Conservation (phyloP, 148 eudicot genomes). For the Amaranthus hypochondriacus region DNA sequence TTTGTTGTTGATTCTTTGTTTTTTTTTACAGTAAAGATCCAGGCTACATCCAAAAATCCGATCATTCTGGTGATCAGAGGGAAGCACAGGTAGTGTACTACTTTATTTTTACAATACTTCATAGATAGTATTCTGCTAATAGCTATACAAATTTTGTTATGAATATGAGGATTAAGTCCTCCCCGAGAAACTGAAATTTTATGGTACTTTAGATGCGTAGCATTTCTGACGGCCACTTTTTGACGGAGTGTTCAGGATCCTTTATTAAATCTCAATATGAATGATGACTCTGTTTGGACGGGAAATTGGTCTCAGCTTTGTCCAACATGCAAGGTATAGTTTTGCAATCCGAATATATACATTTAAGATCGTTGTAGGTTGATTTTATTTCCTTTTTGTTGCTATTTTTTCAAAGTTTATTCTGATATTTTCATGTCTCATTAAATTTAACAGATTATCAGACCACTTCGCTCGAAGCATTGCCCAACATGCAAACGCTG, state of each 20-base stretch:
- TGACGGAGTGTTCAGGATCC: constrained; percentile 57
- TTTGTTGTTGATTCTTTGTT: not conserved
- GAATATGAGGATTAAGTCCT: not conserved
- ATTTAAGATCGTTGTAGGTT: constrained; percentile 24
- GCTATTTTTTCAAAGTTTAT: not conserved
- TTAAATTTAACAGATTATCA: constrained; percentile 58
- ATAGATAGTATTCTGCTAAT: not conserved
- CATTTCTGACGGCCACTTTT: not conserved
- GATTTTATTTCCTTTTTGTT: not conserved
- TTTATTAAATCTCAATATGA: constrained; percentile 56
- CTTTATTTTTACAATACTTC: not conserved
- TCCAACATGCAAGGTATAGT: constrained; percentile 85
- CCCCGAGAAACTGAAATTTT: not conserved
- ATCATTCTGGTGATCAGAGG: constrained; percentile 24
- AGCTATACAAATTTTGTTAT: too few species aligned
- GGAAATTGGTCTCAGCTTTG: constrained; percentile 99
- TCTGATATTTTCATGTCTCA: constrained; percentile 2
- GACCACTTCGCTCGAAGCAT: constrained; percentile 96
- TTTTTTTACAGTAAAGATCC: constrained; percentile 80
- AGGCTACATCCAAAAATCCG: constrained; percentile 58
- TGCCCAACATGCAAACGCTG: constrained; percentile 94
- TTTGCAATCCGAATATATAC: not conserved
- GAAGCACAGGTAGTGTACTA: constrained; percentile 49
- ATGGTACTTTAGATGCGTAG: not conserved
- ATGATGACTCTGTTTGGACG: constrained; percentile 62